Evolutionary conservation across 129 eudicot species (phyloP).

Genomic region (Silybum marianum): DNA sequence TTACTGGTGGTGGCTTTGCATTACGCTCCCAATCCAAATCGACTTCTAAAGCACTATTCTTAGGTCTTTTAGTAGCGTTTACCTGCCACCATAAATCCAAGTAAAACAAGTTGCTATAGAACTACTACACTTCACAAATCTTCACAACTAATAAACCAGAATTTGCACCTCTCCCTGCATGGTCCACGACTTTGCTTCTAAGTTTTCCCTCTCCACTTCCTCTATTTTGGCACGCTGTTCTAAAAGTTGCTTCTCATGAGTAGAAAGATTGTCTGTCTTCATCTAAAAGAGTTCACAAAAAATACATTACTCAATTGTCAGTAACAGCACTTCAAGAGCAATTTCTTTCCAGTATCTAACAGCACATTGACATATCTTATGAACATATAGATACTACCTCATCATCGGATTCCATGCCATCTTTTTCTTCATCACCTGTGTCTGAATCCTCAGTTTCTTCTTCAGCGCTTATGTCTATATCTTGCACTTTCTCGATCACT

Average conservation of each 20-base stretch:
- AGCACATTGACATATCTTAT: not conserved
- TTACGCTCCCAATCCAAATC: conserved; percentile 94
- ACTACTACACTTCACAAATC: conserved; percentile 8
- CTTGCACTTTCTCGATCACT: conserved; percentile 38
- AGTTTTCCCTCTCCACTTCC: conserved; percentile 77
- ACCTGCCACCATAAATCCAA: conserved; percentile 50
- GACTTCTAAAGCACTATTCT: conserved; percentile 90
- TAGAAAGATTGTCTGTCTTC: conserved; percentile 67
- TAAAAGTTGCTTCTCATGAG: conserved; percentile 68
- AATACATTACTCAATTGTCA: conserved; percentile 5
- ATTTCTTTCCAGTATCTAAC: not conserved
- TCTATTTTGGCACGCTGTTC: conserved; percentile 72
- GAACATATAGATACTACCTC: conserved; percentile 40
- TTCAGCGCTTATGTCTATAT: conserved; percentile 42
- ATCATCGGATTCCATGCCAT: conserved; percentile 35
- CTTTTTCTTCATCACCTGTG: conserved; percentile 35
- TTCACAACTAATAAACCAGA: not conserved
- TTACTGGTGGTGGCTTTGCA: conserved; percentile 87
- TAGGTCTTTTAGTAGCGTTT: conserved; percentile 86
- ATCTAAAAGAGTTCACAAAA: conserved; percentile 20
- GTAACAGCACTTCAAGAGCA: not conserved
- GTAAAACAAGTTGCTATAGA: conserved; percentile 10
- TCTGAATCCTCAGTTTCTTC: conserved; percentile 47
- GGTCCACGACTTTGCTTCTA: conserved; percentile 81
- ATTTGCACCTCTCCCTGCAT: conserved; percentile 91